Percentiles rank a stretch among this genome's conserved stretches.
phyloP scores from a whole-genome alignment of 805 yeast genomes.

The Wickerhamiella qilinensis region DNA sequence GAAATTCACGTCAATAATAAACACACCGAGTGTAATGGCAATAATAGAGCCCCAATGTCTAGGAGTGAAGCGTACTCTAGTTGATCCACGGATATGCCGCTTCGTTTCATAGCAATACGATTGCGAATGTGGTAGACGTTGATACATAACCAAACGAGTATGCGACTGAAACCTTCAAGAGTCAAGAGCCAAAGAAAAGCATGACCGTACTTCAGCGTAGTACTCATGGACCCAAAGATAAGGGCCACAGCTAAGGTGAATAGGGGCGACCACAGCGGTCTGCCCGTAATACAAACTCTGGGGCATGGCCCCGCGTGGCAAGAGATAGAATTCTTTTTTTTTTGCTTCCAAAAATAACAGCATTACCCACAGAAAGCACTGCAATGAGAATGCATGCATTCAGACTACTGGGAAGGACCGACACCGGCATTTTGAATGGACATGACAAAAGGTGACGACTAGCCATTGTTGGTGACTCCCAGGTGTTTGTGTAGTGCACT shows the following conservation, averaged over 20 bases:
- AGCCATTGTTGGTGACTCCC: constrained; percentile 37
- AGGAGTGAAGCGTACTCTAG: constrained; percentile 48
- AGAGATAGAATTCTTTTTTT: constrained; percentile 53
- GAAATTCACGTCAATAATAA: constrained; percentile 61
- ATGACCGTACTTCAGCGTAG: constrained; percentile 31
- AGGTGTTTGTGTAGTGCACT: constrained; percentile 49
- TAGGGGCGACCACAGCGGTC: constrained; percentile 76
- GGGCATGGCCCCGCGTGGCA: constrained; percentile 51
- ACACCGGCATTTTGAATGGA: constrained; percentile 47
- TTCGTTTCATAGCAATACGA: constrained; percentile 41
- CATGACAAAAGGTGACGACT: constrained; percentile 62
- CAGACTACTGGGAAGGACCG: constrained; percentile 57
- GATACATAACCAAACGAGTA: constrained; percentile 67
- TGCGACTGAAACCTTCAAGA: constrained; percentile 57
- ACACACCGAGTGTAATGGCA: constrained; percentile 42
- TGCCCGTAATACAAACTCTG: constrained; percentile 44
- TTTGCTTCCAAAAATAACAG: constrained; percentile 54
- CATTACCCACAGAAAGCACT: constrained; percentile 57
- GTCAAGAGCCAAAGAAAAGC: constrained; percentile 66
- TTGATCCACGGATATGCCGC: constrained; percentile 54
- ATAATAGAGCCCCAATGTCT: constrained; percentile 55
- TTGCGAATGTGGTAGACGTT: constrained; percentile 54
- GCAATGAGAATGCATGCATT: constrained; percentile 56
- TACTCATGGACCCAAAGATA: constrained; percentile 40
- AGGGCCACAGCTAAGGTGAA: constrained; percentile 38